Evolutionary conservation across 2,329 filamentous ascomycete species (phyloP).

Genomic region (Exophiala mesophila): DNA sequence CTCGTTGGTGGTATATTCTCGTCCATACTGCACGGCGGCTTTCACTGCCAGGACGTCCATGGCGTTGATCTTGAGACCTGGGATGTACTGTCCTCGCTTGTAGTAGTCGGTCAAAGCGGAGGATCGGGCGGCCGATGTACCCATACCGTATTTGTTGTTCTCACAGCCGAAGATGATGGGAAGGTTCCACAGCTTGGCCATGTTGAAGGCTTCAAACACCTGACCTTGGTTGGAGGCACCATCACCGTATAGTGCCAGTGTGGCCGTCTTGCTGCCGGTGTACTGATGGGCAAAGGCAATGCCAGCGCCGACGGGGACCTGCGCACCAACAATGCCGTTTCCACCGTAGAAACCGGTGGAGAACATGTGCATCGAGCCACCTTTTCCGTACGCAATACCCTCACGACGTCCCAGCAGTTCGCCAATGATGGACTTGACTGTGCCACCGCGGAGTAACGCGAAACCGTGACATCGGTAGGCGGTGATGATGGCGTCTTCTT

Average conservation of each 20-base stretch:
- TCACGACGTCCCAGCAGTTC: constrained; percentile 92
- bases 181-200: constrained; percentile 98
- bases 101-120: constrained; percentile 99
- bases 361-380: constrained; percentile 99
- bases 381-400: constrained; percentile 98
- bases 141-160: constrained; percentile 99
- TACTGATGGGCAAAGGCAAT: constrained; percentile 98
- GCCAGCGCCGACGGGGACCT: constrained; percentile 94
- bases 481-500: constrained; percentile 90
- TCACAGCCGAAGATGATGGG: constrained; percentile 96
- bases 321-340: constrained; percentile 97
- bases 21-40: constrained; percentile 89
- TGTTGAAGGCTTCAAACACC: constrained; percentile 99
- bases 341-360: constrained; percentile 95
- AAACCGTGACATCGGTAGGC: constrained; percentile 99
- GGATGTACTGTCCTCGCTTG: constrained; percentile 99
- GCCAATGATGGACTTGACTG: constrained; percentile 87
- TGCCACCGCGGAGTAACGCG: constrained; percentile 89
- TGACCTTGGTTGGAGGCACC: constrained; percentile 99
- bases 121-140: constrained; percentile 88
- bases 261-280: constrained; percentile 76
- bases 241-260: constrained; percentile 90
- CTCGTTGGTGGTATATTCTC: constrained; percentile 74
- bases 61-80: constrained; percentile 97
- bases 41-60: constrained; percentile 99